phyloP scores from a whole-genome alignment of 1,284 basidiomycete genomes.

The Bondarzewia mesenterica region DNA sequence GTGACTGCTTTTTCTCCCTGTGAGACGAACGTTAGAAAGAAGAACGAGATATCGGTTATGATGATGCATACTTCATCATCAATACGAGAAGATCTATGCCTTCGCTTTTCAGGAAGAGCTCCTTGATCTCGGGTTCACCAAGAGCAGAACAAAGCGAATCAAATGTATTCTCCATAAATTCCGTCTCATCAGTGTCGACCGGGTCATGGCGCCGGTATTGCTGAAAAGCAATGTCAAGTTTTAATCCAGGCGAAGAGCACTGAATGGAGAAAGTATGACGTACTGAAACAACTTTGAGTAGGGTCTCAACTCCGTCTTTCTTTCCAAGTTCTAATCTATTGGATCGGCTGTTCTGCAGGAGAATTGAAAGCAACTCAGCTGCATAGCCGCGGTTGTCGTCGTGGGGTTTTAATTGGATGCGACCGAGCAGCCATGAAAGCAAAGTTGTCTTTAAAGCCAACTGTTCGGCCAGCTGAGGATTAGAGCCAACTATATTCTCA shows the following conservation, averaged over 20 bases:
- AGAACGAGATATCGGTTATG: slow-evolving; percentile 2
- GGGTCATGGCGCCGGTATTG: slow-evolving; percentile 84
- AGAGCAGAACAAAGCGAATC: slow-evolving; percentile 82
- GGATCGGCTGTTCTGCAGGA: slow-evolving; percentile 66
- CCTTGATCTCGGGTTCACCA: slow-evolving; percentile 68
- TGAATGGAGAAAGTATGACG: neutral
- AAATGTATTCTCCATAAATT: slow-evolving; percentile 97
- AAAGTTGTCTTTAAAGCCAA: slow-evolving; percentile 72
- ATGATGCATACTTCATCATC: slow-evolving; percentile 75
- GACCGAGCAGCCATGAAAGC: slow-evolving; percentile 72
- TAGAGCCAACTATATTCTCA: slow-evolving; percentile 87
- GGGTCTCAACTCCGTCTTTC: slow-evolving; percentile 71
- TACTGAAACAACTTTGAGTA: slow-evolving; percentile 78
- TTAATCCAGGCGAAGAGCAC: neutral
- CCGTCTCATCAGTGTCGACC: slow-evolving; percentile 79
- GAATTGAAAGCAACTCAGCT: slow-evolving; percentile 83
- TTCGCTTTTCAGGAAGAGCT: slow-evolving; percentile 82
- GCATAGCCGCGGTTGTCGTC: slow-evolving; percentile 86
- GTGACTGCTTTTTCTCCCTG: slow-evolving; percentile 79
- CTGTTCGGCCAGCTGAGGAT: slow-evolving; percentile 62
- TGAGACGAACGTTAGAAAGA: neutral
- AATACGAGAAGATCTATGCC: slow-evolving; percentile 96
- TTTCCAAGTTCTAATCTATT: slow-evolving; percentile 63
- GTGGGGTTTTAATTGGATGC: slow-evolving; percentile 67
- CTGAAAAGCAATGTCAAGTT: slow-evolving; percentile 31